phyloP scores from a whole-genome alignment of 2,329 filamentous ascomycete species.

The Conoideocrella luteorostrata region DNA sequence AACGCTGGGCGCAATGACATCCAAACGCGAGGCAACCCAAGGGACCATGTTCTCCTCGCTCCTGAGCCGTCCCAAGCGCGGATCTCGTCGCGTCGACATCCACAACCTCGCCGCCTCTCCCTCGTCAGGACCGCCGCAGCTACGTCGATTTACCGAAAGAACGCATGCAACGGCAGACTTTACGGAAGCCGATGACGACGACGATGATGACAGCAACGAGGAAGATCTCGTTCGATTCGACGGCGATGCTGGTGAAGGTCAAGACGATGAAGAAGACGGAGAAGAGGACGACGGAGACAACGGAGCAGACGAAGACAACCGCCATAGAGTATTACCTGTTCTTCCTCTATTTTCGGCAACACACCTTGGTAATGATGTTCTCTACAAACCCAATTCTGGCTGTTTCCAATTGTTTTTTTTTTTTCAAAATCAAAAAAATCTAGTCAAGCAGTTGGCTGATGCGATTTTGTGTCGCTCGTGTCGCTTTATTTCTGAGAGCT shows the following conservation, averaged over 20 bases:
- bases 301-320: slow-evolving; percentile 40
- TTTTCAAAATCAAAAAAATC: too few relatives aligned
- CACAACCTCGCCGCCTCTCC: slow-evolving; percentile 24
- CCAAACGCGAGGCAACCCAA: slow-evolving; percentile 6
- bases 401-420: slow-evolving; percentile 5
- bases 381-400: too few relatives aligned
- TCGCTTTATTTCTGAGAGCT: too few relatives aligned
- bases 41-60: slow-evolving; percentile 32
- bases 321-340: slow-evolving; percentile 32
- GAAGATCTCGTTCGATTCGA: slow-evolving; percentile 28
- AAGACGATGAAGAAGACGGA: slow-evolving; percentile 43
- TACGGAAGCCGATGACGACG: slow-evolving; percentile 54
- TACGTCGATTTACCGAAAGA: slow-evolving; percentile 20
- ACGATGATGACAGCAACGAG: slow-evolving; percentile 35
- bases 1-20: slow-evolving; percentile 11
- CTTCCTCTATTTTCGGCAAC: slow-evolving; percentile 76
- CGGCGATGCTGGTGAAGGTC: slow-evolving; percentile 39
- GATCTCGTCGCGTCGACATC: slow-evolving; percentile 25
- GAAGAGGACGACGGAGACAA: slow-evolving; percentile 34
- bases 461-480: too few relatives aligned
- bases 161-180: slow-evolving; percentile 58
- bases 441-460: too few relatives aligned
- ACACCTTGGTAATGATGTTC: slow-evolving; percentile 57
- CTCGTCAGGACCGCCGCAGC: slow-evolving; percentile 22
- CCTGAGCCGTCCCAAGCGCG: slow-evolving; percentile 26